A percentile compares a stretch with the other conserved stretches of the same genome.
Evolutionary conservation across 2,329 filamentous ascomycete genomes (phyloP).

Genomic region (Botrytis medusae): DNA sequence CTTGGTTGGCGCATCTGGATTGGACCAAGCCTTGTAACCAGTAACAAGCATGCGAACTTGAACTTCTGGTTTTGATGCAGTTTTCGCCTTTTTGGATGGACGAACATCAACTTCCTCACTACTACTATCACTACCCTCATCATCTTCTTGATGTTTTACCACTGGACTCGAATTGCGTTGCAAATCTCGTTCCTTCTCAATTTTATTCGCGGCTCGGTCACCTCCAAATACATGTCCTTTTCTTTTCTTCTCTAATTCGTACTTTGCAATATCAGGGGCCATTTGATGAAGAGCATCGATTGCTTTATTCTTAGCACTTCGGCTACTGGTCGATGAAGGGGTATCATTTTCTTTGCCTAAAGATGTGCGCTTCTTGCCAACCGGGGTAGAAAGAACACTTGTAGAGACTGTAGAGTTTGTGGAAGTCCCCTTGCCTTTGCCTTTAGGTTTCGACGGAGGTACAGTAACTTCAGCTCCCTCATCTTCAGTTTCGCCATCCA

Average conservation of each 20-base stretch:
- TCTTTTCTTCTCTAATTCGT: conserved; percentile 91
- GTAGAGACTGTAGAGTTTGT: conserved; percentile 14
- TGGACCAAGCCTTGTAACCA: conserved; percentile 79
- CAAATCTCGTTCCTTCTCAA: conserved; percentile 50
- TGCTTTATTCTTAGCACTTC: conserved; percentile 86
- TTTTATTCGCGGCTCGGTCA: conserved; percentile 59
- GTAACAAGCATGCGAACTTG: conserved; percentile 78
- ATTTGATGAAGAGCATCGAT: conserved; percentile 72
- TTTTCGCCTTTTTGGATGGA: conserved; percentile 57
- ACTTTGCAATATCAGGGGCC: conserved; percentile 82
- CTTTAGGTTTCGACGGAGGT: conserved; percentile 14
- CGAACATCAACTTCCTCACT: conserved; percentile 50
- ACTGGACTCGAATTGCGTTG: conserved; percentile 43
- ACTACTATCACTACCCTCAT: conserved; percentile 42
- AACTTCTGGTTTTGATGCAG: conserved; percentile 62
- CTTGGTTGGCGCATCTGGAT: conserved; percentile 57
- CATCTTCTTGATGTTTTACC: conserved; percentile 37
- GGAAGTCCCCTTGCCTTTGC: conserved; percentile 22
- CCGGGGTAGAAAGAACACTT: conserved; percentile 49
- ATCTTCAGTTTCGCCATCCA: conserved; percentile 19
- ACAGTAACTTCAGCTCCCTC: conserved; percentile 31
- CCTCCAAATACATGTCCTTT: conserved; percentile 58
- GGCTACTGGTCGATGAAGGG: conserved; percentile 71
- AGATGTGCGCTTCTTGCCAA: conserved; percentile 49
- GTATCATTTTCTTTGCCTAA: conserved; percentile 81